phyloP scores from a whole-genome alignment of 768 basidiomycete species.

The Pisolithus microcarpus region DNA sequence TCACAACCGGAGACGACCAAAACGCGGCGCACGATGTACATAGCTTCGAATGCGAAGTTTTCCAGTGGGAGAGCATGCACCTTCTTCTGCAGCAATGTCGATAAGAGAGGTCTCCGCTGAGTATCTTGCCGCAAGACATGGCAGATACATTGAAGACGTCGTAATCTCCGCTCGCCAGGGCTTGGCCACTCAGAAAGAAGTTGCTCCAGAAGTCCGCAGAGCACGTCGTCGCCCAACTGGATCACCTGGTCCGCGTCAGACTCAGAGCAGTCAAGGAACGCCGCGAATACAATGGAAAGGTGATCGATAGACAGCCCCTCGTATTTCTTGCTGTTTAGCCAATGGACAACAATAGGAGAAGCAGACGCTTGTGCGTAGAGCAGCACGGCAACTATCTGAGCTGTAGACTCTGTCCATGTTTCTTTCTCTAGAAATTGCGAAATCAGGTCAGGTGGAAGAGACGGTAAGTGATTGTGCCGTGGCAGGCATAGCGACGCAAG shows the following conservation, averaged over 20 bases:
- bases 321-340: constrained; percentile 31
- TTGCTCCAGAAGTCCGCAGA: constrained; percentile 25
- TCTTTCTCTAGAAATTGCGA: constrained; percentile 35
- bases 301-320: constrained; percentile 13
- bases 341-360: constrained; percentile 25
- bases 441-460: constrained; percentile 17
- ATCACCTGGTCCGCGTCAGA: constrained; percentile 14
- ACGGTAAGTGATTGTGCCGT: background rate
- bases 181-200: constrained; percentile 9
- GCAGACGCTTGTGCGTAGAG: constrained; percentile 35
- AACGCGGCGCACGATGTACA: constrained; percentile 29
- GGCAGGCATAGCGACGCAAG: background rate
- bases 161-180: background rate
- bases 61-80: constrained; percentile 21
- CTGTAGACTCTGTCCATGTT: constrained; percentile 38
- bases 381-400: constrained; percentile 36
- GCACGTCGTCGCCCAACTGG: constrained; percentile 17
- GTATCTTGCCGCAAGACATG: constrained; percentile 24
- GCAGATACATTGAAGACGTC: constrained; percentile 20
- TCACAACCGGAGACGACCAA: constrained; percentile 16
- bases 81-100: constrained; percentile 17
- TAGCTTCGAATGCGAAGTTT: constrained; percentile 23
- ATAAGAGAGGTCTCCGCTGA: constrained; percentile 12
- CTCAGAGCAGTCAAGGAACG: constrained; percentile 39
- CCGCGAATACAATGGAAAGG: constrained; percentile 35